Evolutionary conservation across 2,329 filamentous ascomycete species (phyloP).

Genomic region (Truncatella angustata): DNA sequence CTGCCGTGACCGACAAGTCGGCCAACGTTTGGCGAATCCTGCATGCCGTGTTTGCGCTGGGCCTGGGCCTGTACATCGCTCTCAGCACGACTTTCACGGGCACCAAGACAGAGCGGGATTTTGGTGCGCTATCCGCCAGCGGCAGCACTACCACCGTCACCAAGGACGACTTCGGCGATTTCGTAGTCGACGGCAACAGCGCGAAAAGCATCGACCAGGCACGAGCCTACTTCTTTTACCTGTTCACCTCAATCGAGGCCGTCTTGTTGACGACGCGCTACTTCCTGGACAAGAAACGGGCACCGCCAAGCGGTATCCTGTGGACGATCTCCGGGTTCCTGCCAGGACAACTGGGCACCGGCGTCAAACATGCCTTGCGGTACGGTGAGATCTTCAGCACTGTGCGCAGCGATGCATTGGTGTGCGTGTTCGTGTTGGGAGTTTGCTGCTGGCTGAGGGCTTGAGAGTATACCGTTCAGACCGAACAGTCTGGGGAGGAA

Average conservation of each 20-base stretch:
- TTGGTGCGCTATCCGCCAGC: slow-evolving; percentile 13
- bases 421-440: slow-evolving; percentile 74
- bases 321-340: slow-evolving; percentile 64
- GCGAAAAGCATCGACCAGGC: slow-evolving; percentile 29
- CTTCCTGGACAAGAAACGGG: slow-evolving; percentile 62
- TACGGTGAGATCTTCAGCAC: slow-evolving; percentile 72
- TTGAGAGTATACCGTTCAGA: slow-evolving; percentile 9
- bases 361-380: slow-evolving; percentile 58
- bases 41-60: slow-evolving; percentile 70
- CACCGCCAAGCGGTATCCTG: slow-evolving; percentile 60
- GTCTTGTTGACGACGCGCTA: slow-evolving; percentile 69
- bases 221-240: slow-evolving; percentile 65
- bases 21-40: slow-evolving; percentile 67
- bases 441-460: slow-evolving; percentile 46
- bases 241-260: slow-evolving; percentile 77
- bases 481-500: no score
- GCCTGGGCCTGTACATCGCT: slow-evolving; percentile 69
- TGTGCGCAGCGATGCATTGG: slow-evolving; percentile 70
- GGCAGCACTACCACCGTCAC: background rate
- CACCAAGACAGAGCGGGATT: slow-evolving; percentile 57
- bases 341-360: slow-evolving; percentile 62
- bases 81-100: slow-evolving; percentile 68
- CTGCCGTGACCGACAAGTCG: slow-evolving; percentile 32
- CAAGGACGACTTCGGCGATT: slow-evolving; percentile 7
- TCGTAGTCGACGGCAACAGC: background rate